phyloP scores from a whole-genome alignment of 2,329 filamentous ascomycete species.

The Pseudogymnoascus sp. region DNA sequence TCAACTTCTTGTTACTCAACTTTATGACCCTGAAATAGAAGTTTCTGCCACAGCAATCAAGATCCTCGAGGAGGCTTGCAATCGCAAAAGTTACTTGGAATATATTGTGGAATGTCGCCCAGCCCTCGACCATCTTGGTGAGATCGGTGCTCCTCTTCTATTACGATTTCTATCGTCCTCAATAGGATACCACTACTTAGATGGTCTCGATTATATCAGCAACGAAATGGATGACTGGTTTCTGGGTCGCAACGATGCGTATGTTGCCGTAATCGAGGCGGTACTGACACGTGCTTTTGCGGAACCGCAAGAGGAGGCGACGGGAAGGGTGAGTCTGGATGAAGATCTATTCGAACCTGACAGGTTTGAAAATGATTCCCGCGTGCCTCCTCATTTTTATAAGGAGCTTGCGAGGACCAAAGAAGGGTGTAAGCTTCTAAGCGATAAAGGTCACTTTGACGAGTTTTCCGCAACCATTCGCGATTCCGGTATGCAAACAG shows the following conservation, averaged over 20 bases:
- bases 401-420: constrained; percentile 84
- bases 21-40: constrained; percentile 95
- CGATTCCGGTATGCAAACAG: constrained; percentile 74
- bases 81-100: constrained; percentile 80
- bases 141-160: constrained; percentile 88
- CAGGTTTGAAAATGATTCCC: constrained; percentile 37
- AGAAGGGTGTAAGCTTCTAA: constrained; percentile 82
- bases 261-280: constrained; percentile 91
- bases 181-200: constrained; percentile 93
- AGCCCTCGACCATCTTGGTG: constrained; percentile 86
- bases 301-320: constrained; percentile 35
- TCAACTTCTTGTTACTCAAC: constrained; percentile 88
- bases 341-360: constrained; percentile 32
- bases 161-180: constrained; percentile 91
- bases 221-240: constrained; percentile 99
- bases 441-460: constrained; percentile 91
- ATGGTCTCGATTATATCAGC: constrained; percentile 95
- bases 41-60: constrained; percentile 95
- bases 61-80: constrained; percentile 94
- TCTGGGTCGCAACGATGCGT: constrained; percentile 89
- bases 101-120: constrained; percentile 95
- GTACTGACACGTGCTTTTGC: constrained; percentile 77
- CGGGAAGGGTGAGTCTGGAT: constrained; percentile 29
- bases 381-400: constrained; percentile 94
- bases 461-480: constrained; percentile 86